Conservation (phyloP, 2,329 filamentous ascomycete species). For the Curvularia sp. region DNA sequence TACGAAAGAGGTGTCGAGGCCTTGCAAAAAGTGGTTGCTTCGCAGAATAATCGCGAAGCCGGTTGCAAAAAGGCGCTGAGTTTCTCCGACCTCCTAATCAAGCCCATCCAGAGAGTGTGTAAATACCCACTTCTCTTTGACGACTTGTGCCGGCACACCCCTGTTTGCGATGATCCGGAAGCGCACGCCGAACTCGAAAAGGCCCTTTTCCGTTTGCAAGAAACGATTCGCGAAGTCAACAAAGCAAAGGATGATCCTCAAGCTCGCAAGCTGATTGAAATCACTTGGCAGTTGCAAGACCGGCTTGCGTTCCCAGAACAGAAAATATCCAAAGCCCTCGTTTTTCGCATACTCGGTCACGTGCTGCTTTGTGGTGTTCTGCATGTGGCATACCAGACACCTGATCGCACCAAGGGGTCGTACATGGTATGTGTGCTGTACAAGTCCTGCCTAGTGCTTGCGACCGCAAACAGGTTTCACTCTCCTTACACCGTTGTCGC, state of each 20-base stretch:
- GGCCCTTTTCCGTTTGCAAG: constrained; percentile 72
- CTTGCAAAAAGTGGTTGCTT: constrained; percentile 75
- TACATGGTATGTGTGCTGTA: constrained; percentile 91
- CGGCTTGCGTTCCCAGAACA: constrained; percentile 76
- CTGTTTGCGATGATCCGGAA: constrained; percentile 82
- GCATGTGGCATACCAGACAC: constrained; percentile 80
- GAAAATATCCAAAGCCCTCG: constrained; percentile 41
- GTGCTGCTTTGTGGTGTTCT: constrained; percentile 82
- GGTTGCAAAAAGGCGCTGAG: constrained; percentile 77
- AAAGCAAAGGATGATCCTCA: constrained; percentile 78
- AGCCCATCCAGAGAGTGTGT: constrained; percentile 93
- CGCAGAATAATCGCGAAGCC: constrained; percentile 68
- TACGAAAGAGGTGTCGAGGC: constrained; percentile 88
- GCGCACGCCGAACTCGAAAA: constrained; percentile 82
- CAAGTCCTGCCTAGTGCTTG: constrained; percentile 77
- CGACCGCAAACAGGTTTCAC: constrained; percentile 68
- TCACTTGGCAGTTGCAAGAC: constrained; percentile 84
- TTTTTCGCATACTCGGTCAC: constrained; percentile 82
- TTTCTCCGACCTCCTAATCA: constrained; percentile 86
- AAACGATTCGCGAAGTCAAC: constrained; percentile 82
- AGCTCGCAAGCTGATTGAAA: constrained; percentile 74
- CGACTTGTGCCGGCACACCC: constrained; percentile 82
- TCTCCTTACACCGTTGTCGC: constrained; percentile 76
- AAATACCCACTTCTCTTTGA: constrained; percentile 88
- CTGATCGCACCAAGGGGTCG: constrained; percentile 70